Evolutionary conservation across 2,329 filamentous ascomycete species (phyloP), one percentile per base, ranked within the genome.

Genomic region (Sordariomycetes sp.): DNA sequence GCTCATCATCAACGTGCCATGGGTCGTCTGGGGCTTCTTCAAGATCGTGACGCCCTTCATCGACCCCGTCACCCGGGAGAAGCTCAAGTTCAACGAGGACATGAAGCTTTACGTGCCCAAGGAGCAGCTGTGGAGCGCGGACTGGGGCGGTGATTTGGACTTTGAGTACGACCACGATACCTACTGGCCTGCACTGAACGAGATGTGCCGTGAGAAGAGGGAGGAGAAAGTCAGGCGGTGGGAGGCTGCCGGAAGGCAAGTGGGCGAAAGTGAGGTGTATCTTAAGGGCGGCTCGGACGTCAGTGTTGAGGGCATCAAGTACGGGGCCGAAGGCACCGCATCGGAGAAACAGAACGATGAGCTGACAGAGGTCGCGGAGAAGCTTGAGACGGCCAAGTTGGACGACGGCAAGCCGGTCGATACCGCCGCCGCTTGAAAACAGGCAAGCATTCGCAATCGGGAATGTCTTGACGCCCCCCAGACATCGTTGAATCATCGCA

Each of bases 31-130:
- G 58, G 84, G 84, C 33, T 98, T 98, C 71, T 94, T 96, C 72
- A 95, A 94, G 61, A 66, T 95, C 48, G 88, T 98, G 61, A 87
- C 79, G 5, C 87, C 90, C 25, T 95, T 98, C 61, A 94, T 98
- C 61, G 92, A 98, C 59, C 92, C 92, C 7, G 66, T 88, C 48
- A 98, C 92, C 8, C 79, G 84, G 38, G 79, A 92, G 51, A 98
- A 98, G 69, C 79, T 98, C 64, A 93, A 92, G 65, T 95, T 94
- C 71, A 95, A 96, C 66, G 87, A 94, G 57, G 83, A 93, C 53
- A 79, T 94, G 66, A 72, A 71, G 46, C 68, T 83, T 45, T 86
- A 87, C 55, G 82, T 98, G 15, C 87, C 87, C 5, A 60, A 78
- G 7, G 70, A 80, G 48, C 90, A 96, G 55, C 74, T 98, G 34